Conservation (phyloP, 1,284 basidiomycete genomes). For the Cutaneotrichosporon sp. region DNA sequence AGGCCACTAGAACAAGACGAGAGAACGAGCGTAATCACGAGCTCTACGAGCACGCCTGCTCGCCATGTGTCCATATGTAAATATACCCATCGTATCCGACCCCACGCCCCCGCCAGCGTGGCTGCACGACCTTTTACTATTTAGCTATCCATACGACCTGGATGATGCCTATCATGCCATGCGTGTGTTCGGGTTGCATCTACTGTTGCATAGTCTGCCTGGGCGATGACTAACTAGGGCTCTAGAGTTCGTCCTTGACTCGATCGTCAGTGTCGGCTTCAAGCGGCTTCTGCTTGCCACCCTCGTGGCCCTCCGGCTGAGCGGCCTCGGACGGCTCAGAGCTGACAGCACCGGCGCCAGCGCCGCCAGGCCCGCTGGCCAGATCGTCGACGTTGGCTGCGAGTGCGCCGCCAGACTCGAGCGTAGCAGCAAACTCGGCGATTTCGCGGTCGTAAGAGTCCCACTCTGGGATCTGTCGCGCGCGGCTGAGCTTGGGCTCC, state of each 20-base stretch:
- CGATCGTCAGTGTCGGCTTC: not conserved
- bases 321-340: conserved; percentile 1
- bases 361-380: conserved; percentile 33
- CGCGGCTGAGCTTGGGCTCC: conserved; percentile 90
- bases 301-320: not conserved
- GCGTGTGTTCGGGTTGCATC: not conserved
- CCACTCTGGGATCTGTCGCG: conserved; percentile 96
- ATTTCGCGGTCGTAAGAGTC: conserved; percentile 70
- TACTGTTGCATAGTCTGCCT: too few species aligned
- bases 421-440: conserved; percentile 59
- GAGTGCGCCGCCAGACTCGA: conserved; percentile 49
- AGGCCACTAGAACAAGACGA: too few species aligned
- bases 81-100: too few species aligned
- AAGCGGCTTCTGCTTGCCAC: conserved; percentile 7
- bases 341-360: not conserved
- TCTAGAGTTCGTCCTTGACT: conserved; percentile 13
- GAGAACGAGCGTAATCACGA: too few species aligned
- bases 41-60: too few species aligned
- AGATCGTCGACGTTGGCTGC: conserved; percentile 68
- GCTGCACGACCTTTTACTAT: not conserved
- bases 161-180: not conserved
- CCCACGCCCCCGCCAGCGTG: not conserved
- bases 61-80: too few species aligned
- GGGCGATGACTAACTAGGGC: too few species aligned
- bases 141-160: not conserved